Base-by-base conservation (phyloP, 345 rosid species). In the Salix udensis region DNA sequence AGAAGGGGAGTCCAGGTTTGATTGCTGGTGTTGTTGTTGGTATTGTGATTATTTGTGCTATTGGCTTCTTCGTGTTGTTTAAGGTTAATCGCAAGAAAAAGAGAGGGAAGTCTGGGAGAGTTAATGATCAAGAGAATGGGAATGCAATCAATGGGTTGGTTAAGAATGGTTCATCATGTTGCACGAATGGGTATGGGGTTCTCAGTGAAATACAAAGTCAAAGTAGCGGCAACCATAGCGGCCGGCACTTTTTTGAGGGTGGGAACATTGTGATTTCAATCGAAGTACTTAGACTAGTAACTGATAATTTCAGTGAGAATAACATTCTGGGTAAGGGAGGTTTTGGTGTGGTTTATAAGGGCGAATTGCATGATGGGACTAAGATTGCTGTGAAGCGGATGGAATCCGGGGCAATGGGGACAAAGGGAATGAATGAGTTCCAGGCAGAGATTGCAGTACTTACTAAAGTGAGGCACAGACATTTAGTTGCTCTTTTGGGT, bases 401-500 rank as follows among this genome's bases (percentile, higher is more conserved):
- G 96, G 90, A 88, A 53, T 88, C 90, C 39, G 78, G 79, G 30
- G 78, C 88, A 7, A 82, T 83, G 78, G 90, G 94, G 39, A 87
- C 79, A 19, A 89, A 94, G 78, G 97, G 97, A 69, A 66, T 89
- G 91, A 90, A 83, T 58, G 96, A 94, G 82, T 94, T 94, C 78
- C 93, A 90, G 65, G 96, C 98, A 6, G 98, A 94, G 88, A 89
- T 94, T 39, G 89, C 91, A 0, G 97, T 94, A 65, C 94, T 94
- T 26, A 88, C 90, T 13, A 94, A 91, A 70, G 98, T 92, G 48
- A 88, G 97, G 85, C 97, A 94, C 74, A 86, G 98, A 78, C 97
- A 94, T 70, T 81, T 94, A 80, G 98, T 94, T 19, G 94, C 97
- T 24, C 86, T 94, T 19, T 79, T 92, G 74, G 96, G 98, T 55